Evolutionary conservation across 345 rosid genomes (phyloP), one percentile per base, ranked within the genome.

Genomic region (Turritis glabra): DNA sequence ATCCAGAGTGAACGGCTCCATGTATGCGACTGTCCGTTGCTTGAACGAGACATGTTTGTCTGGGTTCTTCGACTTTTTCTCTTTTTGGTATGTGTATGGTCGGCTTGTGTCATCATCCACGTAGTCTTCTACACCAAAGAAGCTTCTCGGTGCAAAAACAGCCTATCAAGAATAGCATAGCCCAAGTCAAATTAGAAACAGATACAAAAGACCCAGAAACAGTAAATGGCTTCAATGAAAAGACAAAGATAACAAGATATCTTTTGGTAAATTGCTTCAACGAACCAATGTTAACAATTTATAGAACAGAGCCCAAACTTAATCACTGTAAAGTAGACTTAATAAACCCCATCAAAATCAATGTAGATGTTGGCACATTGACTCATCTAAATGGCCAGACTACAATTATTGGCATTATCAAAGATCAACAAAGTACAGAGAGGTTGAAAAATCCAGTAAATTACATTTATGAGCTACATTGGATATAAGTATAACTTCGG

Each of bases 61-160:
- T 2, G 96, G 90, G 66, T 90, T 88, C 83, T 95, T 92, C 0
- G 97, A 88, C 66, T 81, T 89, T 67, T 92, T 92, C 80, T 72
- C 97, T 72, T 92, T 90, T 74, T 92, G 81, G 77, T 86, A 95
- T 52, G 97, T 92, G 84, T 90, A 89, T 7, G 99, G 97, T 73
- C 89, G 77, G 89, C 93, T 86, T 67, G 86, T 92, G 69, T 89
- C 84, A 26, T 92, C 99, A 40, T 95, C 99, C 61, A 95, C 66
- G 63, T 86, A 95, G 82, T 95, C 97, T 84, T 95, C 99, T 17
- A 95, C 97, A 14, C 99, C 97, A 32, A 89, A 95, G 69, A 95
- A 95, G 80, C 97, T 95, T 83, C 99, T 90, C 15, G 92, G 96
- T 29, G 92, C 84, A 71, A 41, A 73, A 21, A 22, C 73, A 62